Evolutionary conservation across 202 grass and related monocot species (phyloP).

Genomic region (Alloteropsis angusta): DNA sequence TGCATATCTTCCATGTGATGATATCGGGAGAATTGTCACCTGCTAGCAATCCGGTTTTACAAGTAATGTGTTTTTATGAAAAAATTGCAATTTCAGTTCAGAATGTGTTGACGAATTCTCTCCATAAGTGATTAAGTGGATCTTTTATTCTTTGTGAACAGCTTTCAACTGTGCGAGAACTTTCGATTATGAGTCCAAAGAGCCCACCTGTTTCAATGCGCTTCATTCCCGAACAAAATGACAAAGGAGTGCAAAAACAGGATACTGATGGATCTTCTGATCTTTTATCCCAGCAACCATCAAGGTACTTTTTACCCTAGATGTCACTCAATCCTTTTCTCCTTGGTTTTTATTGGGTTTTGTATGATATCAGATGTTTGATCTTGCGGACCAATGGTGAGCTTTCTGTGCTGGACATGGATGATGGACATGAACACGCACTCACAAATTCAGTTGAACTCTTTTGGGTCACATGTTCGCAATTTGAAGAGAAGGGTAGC

Average conservation of each 20-base stretch:
- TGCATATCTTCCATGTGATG: conserved; percentile 95
- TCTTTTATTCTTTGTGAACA: conserved; percentile 34
- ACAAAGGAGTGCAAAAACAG: conserved; percentile 35
- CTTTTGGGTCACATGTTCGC: conserved; percentile 89
- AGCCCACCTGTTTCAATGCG: conserved; percentile 85
- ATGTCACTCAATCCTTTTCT: conserved; percentile 10
- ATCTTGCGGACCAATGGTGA: conserved; percentile 93
- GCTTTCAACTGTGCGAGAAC: conserved; percentile 89
- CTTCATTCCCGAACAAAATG: conserved; percentile 68
- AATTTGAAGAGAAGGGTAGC: conserved; percentile 78
- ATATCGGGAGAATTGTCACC: conserved; percentile 79
- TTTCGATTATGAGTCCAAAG: conserved; percentile 98
- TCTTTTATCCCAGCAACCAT: conserved; percentile 62
- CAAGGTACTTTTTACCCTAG: conserved; percentile 46
- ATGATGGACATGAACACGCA: conserved; percentile 82
- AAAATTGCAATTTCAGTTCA: conserved; percentile 7
- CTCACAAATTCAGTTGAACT: conserved; percentile 92
- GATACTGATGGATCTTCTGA: conserved; percentile 39
- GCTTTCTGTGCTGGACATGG: conserved; percentile 91
- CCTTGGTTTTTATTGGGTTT: conserved; percentile 34
- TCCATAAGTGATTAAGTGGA: background rate
- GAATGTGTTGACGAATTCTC: background rate
- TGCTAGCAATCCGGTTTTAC: conserved; percentile 70
- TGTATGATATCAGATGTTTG: conserved; percentile 67
- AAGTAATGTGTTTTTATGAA: conserved; percentile 54